Evolutionary conservation across 176 grass and related monocot species (phyloP).

Genomic region (Carex kokanica): DNA sequence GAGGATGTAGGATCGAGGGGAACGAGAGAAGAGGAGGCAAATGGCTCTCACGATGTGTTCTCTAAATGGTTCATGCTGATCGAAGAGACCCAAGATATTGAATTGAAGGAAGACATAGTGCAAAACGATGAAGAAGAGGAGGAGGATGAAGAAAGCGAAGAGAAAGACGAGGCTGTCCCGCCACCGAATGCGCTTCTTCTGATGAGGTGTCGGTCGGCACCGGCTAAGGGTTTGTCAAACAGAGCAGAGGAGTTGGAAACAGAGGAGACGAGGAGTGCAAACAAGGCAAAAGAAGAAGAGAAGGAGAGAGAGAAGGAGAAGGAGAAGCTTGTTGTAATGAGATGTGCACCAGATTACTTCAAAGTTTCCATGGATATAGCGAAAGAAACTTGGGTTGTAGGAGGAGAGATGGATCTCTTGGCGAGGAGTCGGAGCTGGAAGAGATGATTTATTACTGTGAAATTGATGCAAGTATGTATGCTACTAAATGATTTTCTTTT

Average conservation of each 20-base stretch:
- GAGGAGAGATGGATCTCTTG: slow-evolving; percentile 48
- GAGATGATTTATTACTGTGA: slow-evolving; percentile 31
- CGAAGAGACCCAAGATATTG: slow-evolving; percentile 50
- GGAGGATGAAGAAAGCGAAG: not conserved
- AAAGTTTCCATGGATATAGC: slow-evolving; percentile 86
- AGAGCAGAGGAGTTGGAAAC: slow-evolving; percentile 29
- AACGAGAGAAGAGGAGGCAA: slow-evolving; percentile 29
- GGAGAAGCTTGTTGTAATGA: slow-evolving; percentile 77
- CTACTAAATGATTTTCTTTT: slow-evolving; percentile 32
- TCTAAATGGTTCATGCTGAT: slow-evolving; percentile 94
- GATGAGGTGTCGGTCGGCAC: slow-evolving; percentile 86
- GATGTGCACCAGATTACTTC: slow-evolving; percentile 84
- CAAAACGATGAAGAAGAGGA: slow-evolving; percentile 22
- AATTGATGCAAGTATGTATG: slow-evolving; percentile 16
- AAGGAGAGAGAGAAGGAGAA: slow-evolving; percentile 26
- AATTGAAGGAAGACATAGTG: slow-evolving; percentile 28
- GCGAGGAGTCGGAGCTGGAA: slow-evolving; percentile 64
- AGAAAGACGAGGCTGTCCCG: slow-evolving; percentile 28
- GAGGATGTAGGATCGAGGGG: slow-evolving; percentile 43
- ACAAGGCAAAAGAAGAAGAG: slow-evolving; percentile 20
- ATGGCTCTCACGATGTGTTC: slow-evolving; percentile 35
- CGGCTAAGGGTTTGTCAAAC: slow-evolving; percentile 60
- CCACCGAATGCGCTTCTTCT: slow-evolving; percentile 79
- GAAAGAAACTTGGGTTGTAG: slow-evolving; percentile 94
- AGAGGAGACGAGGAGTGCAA: slow-evolving; percentile 32